Percentiles rank a stretch among this genome's conserved stretches.
Conservation (phyloP, 2,329 filamentous ascomycete species). For the Chaetothyriales sp. region DNA sequence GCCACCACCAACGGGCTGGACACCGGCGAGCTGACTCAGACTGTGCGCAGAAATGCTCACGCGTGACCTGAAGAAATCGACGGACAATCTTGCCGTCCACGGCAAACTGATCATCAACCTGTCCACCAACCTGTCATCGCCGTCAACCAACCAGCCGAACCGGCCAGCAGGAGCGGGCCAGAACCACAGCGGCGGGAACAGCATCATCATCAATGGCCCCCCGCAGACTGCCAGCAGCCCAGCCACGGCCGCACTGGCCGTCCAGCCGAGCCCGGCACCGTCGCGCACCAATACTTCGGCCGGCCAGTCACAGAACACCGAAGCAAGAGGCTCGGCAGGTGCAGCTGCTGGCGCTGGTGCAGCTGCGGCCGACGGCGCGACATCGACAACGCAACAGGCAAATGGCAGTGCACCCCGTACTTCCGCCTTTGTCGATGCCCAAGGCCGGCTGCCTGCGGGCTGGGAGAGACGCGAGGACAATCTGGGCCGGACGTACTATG, state of each 20-base stretch:
- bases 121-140: conserved; percentile 65
- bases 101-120: conserved; percentile 95
- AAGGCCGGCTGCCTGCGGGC: conserved; percentile 76
- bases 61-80: conserved; percentile 90
- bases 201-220: conserved; percentile 6
- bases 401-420: conserved; percentile 28
- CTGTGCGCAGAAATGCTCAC: conserved; percentile 71
- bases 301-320: conserved; percentile 16
- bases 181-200: conserved; percentile 7
- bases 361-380: conserved; percentile 24
- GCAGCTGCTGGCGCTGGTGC: conserved; percentile 4
- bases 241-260: conserved; percentile 14
- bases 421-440: conserved; percentile 91
- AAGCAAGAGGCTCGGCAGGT: conserved; percentile 8
- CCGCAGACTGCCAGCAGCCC: conserved; percentile 7
- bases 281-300: conserved; percentile 18
- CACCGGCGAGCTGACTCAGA: neutral
- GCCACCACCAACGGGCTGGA: neutral
- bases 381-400: conserved; percentile 20
- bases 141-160: conserved; percentile 12
- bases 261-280: conserved; percentile 20
- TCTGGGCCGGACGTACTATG: conserved; percentile 88
- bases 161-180: conserved; percentile 3
- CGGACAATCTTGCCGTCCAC: conserved; percentile 92
- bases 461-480: conserved; percentile 97